These are phyloP conservation scores for Colletotrichum abscissum DNA, from an alignment of 2,329 filamentous ascomycete genomes.

Conservation along the genomic window DNA sequence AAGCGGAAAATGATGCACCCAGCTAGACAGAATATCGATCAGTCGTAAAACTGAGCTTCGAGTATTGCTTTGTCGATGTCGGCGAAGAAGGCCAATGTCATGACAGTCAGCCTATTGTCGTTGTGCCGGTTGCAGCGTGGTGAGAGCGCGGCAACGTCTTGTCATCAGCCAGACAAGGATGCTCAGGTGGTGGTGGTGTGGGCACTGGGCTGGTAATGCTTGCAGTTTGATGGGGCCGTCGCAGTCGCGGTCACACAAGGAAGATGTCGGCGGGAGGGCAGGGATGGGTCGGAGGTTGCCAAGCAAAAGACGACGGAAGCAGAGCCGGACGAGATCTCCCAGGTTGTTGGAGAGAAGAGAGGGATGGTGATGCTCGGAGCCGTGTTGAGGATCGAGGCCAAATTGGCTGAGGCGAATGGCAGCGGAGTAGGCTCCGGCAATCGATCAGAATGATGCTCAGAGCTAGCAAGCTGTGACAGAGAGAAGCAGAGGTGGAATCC, in stretches of 20 bases:
- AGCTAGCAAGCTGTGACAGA: background rate
- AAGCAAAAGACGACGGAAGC: slow-evolving; percentile 17
- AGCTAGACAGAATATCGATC: background rate
- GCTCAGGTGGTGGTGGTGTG: slow-evolving; percentile 25
- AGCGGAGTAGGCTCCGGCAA: slow-evolving; percentile 22
- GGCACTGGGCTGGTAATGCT: slow-evolving; percentile 19
- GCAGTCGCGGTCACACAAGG: slow-evolving; percentile 10
- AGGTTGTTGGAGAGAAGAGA: background rate
- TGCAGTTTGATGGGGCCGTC: slow-evolving; percentile 13
- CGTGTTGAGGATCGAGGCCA: background rate
- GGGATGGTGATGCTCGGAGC: background rate
- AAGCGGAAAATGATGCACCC: background rate
- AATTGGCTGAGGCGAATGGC: background rate
- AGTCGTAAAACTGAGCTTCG: background rate
- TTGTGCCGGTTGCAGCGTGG: slow-evolving; percentile 13
- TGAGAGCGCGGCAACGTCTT: slow-evolving; percentile 8
- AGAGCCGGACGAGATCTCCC: background rate
- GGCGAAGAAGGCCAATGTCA: background rate
- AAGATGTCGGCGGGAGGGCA: slow-evolving; percentile 11
- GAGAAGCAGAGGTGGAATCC: background rate
- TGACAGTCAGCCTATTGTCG: slow-evolving; percentile 4
- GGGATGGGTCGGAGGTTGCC: slow-evolving; percentile 8
- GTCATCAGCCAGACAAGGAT: slow-evolving; percentile 25
- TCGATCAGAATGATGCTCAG: slow-evolving; percentile 9
- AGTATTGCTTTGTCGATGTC: background rate